phyloP scores from a whole-genome alignment of 148 eudicot genomes.

The Amaranthus hypochondriacus region DNA sequence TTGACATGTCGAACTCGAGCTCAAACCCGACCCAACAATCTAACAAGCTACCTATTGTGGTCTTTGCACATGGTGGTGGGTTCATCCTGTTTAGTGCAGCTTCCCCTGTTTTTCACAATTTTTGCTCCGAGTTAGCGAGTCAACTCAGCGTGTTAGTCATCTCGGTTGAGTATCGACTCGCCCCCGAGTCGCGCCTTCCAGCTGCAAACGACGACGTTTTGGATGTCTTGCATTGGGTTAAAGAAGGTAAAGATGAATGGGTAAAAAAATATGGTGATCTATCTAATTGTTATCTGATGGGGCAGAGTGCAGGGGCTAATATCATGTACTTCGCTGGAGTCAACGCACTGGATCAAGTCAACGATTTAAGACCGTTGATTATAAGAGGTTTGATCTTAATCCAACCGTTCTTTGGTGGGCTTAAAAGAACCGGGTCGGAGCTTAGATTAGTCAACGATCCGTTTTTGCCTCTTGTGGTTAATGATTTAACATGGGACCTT shows the following conservation, averaged over 20 bases:
- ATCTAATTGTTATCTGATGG: constrained; percentile 27
- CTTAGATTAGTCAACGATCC: constrained; percentile 24
- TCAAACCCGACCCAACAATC: too few species aligned
- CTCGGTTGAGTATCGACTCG: constrained; percentile 42
- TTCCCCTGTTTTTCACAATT: constrained; percentile 1
- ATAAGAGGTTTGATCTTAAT: constrained; percentile 29
- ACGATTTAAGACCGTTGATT: constrained; percentile 21
- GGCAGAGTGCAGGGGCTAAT: constrained; percentile 44
- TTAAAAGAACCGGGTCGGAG: constrained; percentile 36
- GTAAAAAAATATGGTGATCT: constrained; percentile 26
- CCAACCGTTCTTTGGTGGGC: constrained; percentile 40
- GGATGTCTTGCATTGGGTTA: constrained; percentile 34
- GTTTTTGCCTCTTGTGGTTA: constrained; percentile 30
- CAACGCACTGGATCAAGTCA: background rate
- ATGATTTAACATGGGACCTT: constrained; percentile 46
- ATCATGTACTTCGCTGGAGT: constrained; percentile 25
- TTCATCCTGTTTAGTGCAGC: constrained; percentile 20
- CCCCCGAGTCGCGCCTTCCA: constrained; percentile 42
- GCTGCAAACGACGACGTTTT: constrained; percentile 38
- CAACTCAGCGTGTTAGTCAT: constrained; percentile 25
- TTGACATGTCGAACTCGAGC: too few species aligned
- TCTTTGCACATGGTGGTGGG: constrained; percentile 34
- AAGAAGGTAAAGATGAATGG: constrained; percentile 28
- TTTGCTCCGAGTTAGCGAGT: constrained; percentile 23
- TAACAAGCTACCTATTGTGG: constrained; percentile 18